Evolutionary conservation across 495 filamentous ascomycete species (phyloP), one percentile per base, ranked within the genome.

Genomic region (Penicillium desertorum): DNA sequence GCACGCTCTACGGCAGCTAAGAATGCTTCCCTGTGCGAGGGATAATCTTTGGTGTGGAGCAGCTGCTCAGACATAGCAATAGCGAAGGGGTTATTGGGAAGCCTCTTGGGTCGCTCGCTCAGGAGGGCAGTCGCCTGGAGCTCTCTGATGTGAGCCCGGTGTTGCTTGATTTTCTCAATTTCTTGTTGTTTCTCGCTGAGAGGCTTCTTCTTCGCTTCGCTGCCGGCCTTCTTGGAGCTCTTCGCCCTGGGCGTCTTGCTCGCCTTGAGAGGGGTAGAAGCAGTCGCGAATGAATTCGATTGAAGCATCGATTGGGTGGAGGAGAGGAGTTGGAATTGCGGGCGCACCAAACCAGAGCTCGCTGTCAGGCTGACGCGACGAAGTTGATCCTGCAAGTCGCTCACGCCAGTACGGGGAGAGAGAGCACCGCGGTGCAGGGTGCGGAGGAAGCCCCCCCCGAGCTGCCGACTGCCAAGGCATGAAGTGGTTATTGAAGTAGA

Each of bases 71-170:
- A 8, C 9, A 73, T 19, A 29, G 73, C 69, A 34, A 80, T 36
- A 7, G 16, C 27, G 55, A 62, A 72, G 7, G 51, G 34, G 73
- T 6, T 48, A 30, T 1, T 20, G 46, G 63, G 39, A 8, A 66
- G 39, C 50, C 46, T 57, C 59, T 68, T 68, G 4, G 78, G 77
- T 6, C 66, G 61, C 6, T 2, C 4, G 34, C 60, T 19, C 37
- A 82, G 63, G 4, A 82, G 64, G 4, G 71, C 69, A 36, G 59
- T 59, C 10, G 36, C 51, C 57, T 76, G 76, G 32, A 78, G 67
- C 12, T 70, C 41, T 23, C 60, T 70, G 19, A 75, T 52, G 0
- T 61, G 60, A 7, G 60, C 43, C 17, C 42, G 63, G 17, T 47
- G 37, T 30, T 70, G 37, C 20, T 59, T 36, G 29, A 47, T 54